Evolutionary conservation across 257 asterid species (phyloP).

Genomic region (Gentiana dahurica): DNA sequence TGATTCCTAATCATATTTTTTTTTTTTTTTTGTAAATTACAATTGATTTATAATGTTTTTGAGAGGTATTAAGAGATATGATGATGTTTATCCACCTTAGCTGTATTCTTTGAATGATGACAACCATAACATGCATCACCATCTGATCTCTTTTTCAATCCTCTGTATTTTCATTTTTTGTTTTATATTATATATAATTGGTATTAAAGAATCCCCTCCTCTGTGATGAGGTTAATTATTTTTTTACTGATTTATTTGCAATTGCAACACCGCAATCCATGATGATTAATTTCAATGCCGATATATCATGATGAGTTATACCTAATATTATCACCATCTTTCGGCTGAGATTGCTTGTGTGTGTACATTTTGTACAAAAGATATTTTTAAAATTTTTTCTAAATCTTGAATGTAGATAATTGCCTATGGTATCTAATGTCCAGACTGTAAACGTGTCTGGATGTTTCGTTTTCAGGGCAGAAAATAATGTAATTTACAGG

Average conservation of each 20-base stretch:
- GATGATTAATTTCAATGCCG: conserved; percentile 23
- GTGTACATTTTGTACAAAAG: too few species aligned
- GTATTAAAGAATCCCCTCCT: background rate
- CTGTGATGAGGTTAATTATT: too few species aligned
- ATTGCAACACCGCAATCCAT: conserved; percentile 17
- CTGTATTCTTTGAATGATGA: conserved; percentile 53
- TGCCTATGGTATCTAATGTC: conserved; percentile 52
- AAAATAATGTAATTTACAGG: conserved; percentile 29
- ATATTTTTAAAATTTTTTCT: background rate
- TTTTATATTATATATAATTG: background rate
- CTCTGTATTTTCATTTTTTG: background rate
- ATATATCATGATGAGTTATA: conserved; percentile 44
- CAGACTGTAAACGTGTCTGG: conserved; percentile 32
- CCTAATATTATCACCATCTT: conserved; percentile 57
- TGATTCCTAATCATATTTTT: conserved; percentile 13
- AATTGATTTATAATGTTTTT: background rate
- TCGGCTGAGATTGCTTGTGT: conserved; percentile 62
- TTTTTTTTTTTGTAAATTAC: background rate
- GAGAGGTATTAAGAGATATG: conserved; percentile 27
- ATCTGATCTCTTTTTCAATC: conserved; percentile 51
- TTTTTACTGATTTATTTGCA: too few species aligned
- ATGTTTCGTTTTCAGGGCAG: conserved; percentile 43
- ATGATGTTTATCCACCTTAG: conserved; percentile 38
- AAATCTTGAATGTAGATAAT: background rate
- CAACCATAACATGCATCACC: conserved; percentile 61